phyloP scores from a whole-genome alignment of 306 rosid species.

The Gastrolobium bilobum region DNA sequence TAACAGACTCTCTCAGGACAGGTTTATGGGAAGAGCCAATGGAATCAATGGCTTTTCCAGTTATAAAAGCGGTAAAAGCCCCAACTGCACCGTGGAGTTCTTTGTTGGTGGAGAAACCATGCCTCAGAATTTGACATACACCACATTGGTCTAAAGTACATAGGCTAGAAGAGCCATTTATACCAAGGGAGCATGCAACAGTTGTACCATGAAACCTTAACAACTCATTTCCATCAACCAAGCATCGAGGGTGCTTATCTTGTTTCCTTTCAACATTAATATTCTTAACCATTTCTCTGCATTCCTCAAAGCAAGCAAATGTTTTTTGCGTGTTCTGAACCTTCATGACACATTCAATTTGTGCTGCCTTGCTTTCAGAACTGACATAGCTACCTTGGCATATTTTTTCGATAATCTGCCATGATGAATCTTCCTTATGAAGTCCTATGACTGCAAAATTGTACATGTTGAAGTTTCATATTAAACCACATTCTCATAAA shows the following conservation, averaged over 20 bases:
- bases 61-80: conserved; percentile 46
- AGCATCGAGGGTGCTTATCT: conserved; percentile 53
- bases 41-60: conserved; percentile 53
- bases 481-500: too few relatives aligned
- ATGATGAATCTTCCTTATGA: conserved; percentile 50
- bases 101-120: conserved; percentile 53
- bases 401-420: conserved; percentile 58
- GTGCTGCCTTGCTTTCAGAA: conserved; percentile 6
- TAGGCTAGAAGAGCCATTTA: conserved; percentile 27
- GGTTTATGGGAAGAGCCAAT: background rate
- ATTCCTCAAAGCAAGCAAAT: conserved; percentile 58
- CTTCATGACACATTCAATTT: conserved; percentile 57
- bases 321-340: conserved; percentile 49
- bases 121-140: conserved; percentile 60
- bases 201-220: conserved; percentile 66
- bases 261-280: conserved; percentile 43
- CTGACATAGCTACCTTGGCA: conserved; percentile 45
- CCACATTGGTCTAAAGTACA: conserved; percentile 61
- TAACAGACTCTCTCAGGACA: conserved; percentile 46
- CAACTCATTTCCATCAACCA: conserved; percentile 72
- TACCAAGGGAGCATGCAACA: conserved; percentile 65
- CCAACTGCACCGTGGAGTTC: conserved; percentile 46
- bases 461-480: background rate
- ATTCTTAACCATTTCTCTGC: conserved; percentile 52
- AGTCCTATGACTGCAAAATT: conserved; percentile 54